A percentile compares a stretch with the other conserved stretches of the same genome.
Evolutionary conservation across 2,329 filamentous ascomycete species (phyloP).

Genomic region (Aspergillus sp.): DNA sequence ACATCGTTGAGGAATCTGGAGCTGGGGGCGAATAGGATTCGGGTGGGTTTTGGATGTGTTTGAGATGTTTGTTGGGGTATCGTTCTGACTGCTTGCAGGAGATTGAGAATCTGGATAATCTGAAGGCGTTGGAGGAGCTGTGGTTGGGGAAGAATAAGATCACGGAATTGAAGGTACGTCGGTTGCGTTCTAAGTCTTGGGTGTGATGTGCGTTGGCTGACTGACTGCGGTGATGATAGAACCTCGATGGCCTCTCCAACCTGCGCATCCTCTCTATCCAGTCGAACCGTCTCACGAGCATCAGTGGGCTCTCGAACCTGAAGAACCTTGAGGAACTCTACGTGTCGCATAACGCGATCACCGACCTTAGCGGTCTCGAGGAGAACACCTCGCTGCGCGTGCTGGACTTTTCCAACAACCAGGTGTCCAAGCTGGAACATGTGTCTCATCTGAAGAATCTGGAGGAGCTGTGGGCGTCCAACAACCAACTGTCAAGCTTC

Average conservation of each 20-base stretch:
- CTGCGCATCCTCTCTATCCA: constrained; percentile 90
- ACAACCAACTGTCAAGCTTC: constrained; percentile 80
- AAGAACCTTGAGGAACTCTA: constrained; percentile 87
- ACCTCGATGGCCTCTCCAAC: constrained; percentile 72
- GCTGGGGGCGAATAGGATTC: constrained; percentile 86
- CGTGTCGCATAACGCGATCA: constrained; percentile 90
- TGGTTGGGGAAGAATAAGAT: constrained; percentile 99
- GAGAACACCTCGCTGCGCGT: constrained; percentile 68
- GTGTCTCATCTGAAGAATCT: constrained; percentile 68
- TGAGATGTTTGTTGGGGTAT: neutral
- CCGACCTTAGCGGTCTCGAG: constrained; percentile 72
- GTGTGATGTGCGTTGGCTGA: constrained; percentile 8
- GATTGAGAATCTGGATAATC: constrained; percentile 78
- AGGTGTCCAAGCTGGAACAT: constrained; percentile 72
- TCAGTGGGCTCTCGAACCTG: constrained; percentile 73
- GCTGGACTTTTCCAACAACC: constrained; percentile 88
- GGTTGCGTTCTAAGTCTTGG: neutral
- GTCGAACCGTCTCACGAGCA: constrained; percentile 82
- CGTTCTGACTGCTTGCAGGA: constrained; percentile 49
- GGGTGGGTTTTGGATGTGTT: constrained; percentile 44
- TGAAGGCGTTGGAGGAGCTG: constrained; percentile 78
- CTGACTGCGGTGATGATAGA: constrained; percentile 34
- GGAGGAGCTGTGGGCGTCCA: constrained; percentile 92
- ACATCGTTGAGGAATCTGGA: constrained; percentile 79
- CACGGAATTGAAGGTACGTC: constrained; percentile 66